Base-by-base conservation (phyloP, 441 rosid genomes). In the Mallotus repandus region DNA sequence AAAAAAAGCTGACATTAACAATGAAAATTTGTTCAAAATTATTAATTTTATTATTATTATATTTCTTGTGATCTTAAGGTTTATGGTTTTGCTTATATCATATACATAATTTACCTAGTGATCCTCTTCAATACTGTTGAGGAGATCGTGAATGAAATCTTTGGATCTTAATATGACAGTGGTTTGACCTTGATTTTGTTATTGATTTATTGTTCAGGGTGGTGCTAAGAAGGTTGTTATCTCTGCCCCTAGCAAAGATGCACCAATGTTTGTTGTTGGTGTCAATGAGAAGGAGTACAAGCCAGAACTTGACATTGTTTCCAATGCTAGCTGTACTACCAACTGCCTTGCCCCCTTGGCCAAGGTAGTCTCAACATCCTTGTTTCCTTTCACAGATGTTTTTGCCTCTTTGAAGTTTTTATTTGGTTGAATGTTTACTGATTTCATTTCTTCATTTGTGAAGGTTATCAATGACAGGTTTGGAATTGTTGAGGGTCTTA, bases 321-420 rank as follows among this genome's bases (percentile, higher is more conserved):
- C 98, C 74, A 92, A 92, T 76, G 98, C 97, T 74, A 92, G 97
- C 68, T 94, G 97, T 87, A 94, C 97, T 43, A 91, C 98, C 64
- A 92, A 92, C 86, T 92, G 97, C 76, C 97, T 92, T 75, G 98
- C 98, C 73, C 94, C 95, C 4, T 85, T 93, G 70, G 98, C 96
- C 35, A 91, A 91, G 96, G 98, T 49, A 1, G 9, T 18, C 13
- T 77, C 4, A n/a, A 19, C 35, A 29, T 54, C 9, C 16, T 59
- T 41, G 15, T 25, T 25, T 25, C 29, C 29, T 25, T 25, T 25
- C 29, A 25, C 29, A 25, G 2, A 25, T 25, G 29, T 25, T 25
- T 25, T 25, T 25, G 29, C 29, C 29, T 25, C 29, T 25, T 29
- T 46, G n/a, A 21, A 21, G 3, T 1, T 69, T 1, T 9, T 22